Percentiles rank a stretch among this genome's conserved stretches.
phyloP scores from a whole-genome alignment of 208 protist genomes.

The Leishmania gerbilli region DNA sequence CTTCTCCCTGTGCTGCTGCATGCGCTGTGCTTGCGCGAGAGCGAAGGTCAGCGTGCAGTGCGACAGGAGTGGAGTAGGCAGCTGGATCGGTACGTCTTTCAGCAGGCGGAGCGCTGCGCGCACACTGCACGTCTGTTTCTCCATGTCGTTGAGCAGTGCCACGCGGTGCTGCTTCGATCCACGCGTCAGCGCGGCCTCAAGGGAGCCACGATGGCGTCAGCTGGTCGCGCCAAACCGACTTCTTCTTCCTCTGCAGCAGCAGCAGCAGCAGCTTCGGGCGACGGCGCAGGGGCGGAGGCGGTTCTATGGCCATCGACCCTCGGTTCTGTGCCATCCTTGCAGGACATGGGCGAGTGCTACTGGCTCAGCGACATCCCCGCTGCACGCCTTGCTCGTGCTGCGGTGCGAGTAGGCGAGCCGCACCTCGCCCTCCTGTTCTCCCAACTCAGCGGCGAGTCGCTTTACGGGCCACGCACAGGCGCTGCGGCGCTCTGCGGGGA shows the following conservation, averaged over 20 bases:
- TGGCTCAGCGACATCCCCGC: slow-evolving; percentile 72
- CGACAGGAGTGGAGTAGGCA: slow-evolving; percentile 42
- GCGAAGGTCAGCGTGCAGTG: slow-evolving; percentile 33
- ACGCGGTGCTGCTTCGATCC: slow-evolving; percentile 28
- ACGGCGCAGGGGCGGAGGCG: background rate
- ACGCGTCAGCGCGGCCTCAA: slow-evolving; percentile 51
- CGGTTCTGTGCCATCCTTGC: slow-evolving; percentile 41
- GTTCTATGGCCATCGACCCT: slow-evolving; percentile 18
- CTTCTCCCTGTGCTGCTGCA: slow-evolving; percentile 63
- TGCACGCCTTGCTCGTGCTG: slow-evolving; percentile 43
- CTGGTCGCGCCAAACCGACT: too few species aligned
- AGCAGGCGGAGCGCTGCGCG: slow-evolving; percentile 26
- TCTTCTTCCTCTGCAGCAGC: background rate
- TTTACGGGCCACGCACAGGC: slow-evolving; percentile 49
- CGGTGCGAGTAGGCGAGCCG: slow-evolving; percentile 40
- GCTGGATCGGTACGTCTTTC: slow-evolving; percentile 40
- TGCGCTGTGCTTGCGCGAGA: slow-evolving; percentile 55
- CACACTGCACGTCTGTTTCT: slow-evolving; percentile 43
- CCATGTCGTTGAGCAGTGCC: slow-evolving; percentile 43
- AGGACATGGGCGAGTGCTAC: slow-evolving; percentile 54
- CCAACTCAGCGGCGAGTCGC: slow-evolving; percentile 62
- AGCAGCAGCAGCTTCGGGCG: background rate
- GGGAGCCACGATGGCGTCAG: background rate
- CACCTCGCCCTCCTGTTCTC: slow-evolving; percentile 54
- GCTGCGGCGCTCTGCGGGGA: slow-evolving; percentile 23